Percentiles rank a stretch among this genome's conserved stretches.
phyloP scores from a whole-genome alignment of 306 rosid species.

The Prunus dulcis region DNA sequence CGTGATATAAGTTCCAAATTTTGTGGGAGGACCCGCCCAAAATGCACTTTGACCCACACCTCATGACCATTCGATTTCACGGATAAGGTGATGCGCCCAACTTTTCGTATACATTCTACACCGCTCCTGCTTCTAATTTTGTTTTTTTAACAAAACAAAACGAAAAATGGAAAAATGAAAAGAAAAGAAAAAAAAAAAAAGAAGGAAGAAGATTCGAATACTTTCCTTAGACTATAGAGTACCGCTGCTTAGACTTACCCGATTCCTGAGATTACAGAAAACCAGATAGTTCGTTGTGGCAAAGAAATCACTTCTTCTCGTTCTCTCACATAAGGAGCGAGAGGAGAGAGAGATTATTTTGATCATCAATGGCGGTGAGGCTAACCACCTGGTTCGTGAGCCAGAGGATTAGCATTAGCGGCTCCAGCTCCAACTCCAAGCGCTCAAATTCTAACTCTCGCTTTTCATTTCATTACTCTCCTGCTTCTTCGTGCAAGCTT shows the following conservation, averaged over 20 bases:
- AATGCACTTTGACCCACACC: neutral
- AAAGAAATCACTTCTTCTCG: constrained; percentile 2
- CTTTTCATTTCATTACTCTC: constrained; percentile 30
- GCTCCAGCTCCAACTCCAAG: constrained; percentile 23
- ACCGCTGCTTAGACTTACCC: neutral
- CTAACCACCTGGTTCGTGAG: constrained; percentile 54
- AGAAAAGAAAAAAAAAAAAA: neutral
- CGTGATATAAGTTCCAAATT: neutral
- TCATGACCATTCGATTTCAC: neutral
- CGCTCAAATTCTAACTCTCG: constrained; percentile 18
- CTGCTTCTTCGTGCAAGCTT: constrained; percentile 52
- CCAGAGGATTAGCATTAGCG: constrained; percentile 33
- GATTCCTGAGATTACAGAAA: neutral
- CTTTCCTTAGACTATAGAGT: neutral
- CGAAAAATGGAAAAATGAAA: neutral
- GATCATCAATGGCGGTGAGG: constrained; percentile 51
- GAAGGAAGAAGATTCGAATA: neutral
- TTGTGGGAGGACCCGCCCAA: neutral
- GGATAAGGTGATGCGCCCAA: constrained; percentile 3
- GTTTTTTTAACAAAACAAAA: neutral
- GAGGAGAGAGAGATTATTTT: neutral
- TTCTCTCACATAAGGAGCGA: neutral
- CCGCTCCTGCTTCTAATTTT: neutral
- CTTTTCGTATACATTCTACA: neutral
- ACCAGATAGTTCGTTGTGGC: constrained; percentile 1